Conservation (phyloP, 1,284 basidiomycete genomes). For the Trichosporon sp. region DNA sequence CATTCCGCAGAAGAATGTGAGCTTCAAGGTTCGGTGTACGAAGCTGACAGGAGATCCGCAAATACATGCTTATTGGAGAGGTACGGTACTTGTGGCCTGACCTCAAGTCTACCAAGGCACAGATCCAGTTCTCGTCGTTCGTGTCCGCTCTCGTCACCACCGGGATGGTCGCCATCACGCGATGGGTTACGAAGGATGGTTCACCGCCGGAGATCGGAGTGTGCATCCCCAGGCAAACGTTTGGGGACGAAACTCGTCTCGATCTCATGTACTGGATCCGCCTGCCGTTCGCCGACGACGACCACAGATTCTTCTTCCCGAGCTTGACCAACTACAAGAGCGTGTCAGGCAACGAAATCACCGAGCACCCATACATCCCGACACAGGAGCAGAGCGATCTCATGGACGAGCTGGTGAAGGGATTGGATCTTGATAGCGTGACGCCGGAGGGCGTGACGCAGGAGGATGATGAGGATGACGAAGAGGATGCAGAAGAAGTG, state of each 20-base stretch:
- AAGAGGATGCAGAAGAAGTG: slow-evolving; percentile 10
- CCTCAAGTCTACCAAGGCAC: slow-evolving; percentile 67
- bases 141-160: slow-evolving; percentile 75
- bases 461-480: slow-evolving; percentile 56
- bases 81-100: slow-evolving; percentile 85
- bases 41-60: slow-evolving; percentile 64
- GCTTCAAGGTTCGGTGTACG: slow-evolving; percentile 34
- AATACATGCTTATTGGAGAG: slow-evolving; percentile 81
- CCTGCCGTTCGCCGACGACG: slow-evolving; percentile 94
- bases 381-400: slow-evolving; percentile 73
- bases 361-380: slow-evolving; percentile 78
- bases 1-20: slow-evolving; percentile 68
- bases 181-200: slow-evolving; percentile 74
- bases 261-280: slow-evolving; percentile 81
- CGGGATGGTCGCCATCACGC: slow-evolving; percentile 71
- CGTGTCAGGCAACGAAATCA: slow-evolving; percentile 72
- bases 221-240: slow-evolving; percentile 62
- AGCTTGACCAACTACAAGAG: slow-evolving; percentile 75
- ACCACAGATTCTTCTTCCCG: slow-evolving; percentile 82
- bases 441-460: slow-evolving; percentile 62
- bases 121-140: slow-evolving; percentile 82
- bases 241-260: slow-evolving; percentile 63
- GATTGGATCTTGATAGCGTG: slow-evolving; percentile 79
- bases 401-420: slow-evolving; percentile 84
- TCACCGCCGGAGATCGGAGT: slow-evolving; percentile 84